These are phyloP conservation scores for Pythium dissimile DNA, from an alignment of 352 stramenopile species.

Conservation along the genomic window DNA sequence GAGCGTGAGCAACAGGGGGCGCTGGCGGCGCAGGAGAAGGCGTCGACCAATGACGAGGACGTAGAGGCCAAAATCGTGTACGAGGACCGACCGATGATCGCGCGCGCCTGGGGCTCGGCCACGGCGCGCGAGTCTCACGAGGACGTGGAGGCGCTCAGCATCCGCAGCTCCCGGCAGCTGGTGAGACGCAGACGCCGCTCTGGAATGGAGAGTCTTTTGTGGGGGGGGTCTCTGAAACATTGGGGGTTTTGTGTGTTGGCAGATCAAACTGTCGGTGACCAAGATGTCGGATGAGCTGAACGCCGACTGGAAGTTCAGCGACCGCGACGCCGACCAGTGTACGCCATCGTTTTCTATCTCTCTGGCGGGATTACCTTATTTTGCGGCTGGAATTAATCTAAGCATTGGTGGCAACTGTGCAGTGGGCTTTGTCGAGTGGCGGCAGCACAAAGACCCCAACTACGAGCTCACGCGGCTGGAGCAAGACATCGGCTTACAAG, in stretches of 20 bases:
- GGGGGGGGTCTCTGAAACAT: background rate
- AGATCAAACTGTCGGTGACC: conserved; percentile 77
- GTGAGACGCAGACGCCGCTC: conserved; percentile 2
- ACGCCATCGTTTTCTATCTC: conserved; percentile 3
- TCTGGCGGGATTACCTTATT: background rate
- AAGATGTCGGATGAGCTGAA: conserved; percentile 84
- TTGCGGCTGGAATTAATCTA: no score
- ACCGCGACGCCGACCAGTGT: conserved; percentile 78
- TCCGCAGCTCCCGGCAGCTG: conserved; percentile 46
- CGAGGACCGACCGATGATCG: conserved; percentile 66
- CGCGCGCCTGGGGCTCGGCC: conserved; percentile 49
- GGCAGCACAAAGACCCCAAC: conserved; percentile 81
- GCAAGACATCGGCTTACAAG: conserved; percentile 75
- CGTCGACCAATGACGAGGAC: conserved; percentile 28
- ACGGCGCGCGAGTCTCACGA: conserved; percentile 57
- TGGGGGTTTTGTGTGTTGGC: background rate
- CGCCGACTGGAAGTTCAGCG: conserved; percentile 82
- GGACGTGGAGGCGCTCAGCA: conserved; percentile 57
- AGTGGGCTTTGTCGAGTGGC: conserved; percentile 81
- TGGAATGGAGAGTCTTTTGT: background rate
- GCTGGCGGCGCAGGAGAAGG: conserved; percentile 34
- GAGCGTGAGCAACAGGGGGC: conserved; percentile 48
- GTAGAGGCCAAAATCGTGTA: conserved; percentile 63
- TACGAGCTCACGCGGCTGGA: conserved; percentile 76
- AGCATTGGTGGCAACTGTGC: background rate